Conservation (phyloP, 2,329 filamentous ascomycete genomes). For the Aspergillus novofumigatus region DNA sequence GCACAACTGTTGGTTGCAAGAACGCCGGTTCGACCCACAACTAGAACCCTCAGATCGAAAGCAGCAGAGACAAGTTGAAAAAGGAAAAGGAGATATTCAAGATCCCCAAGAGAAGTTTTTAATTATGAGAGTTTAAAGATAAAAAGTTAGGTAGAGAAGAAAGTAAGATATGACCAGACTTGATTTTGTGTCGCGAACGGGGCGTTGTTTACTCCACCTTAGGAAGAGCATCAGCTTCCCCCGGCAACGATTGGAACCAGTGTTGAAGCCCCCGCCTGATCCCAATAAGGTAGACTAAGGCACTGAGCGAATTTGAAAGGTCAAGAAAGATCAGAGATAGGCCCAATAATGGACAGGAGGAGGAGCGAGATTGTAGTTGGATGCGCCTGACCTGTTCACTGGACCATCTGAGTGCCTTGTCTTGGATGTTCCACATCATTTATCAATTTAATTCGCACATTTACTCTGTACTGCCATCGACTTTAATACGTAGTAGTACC, state of each 20-base stretch:
- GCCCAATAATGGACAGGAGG: background rate
- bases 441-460: background rate
- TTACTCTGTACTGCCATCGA: background rate
- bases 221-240: conserved; percentile 2
- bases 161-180: background rate
- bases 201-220: conserved; percentile 14
- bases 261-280: conserved; percentile 2
- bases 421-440: background rate
- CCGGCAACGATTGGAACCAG: conserved; percentile 13
- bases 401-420: background rate
- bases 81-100: background rate
- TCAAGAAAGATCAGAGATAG: background rate
- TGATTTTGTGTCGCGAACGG: background rate
- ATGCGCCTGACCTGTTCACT: conserved; percentile 6
- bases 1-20: conserved; percentile 16
- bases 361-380: conserved; percentile 4
- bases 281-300: background rate
- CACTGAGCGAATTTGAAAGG: background rate
- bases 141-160: background rate
- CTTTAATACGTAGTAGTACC: background rate
- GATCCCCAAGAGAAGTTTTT: background rate
- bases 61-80: conserved; percentile 5
- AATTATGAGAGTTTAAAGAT: background rate
- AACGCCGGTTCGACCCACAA: conserved; percentile 15
- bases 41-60: conserved; percentile 18